A percentile compares a stretch with the other conserved stretches of the same genome.
These are phyloP conservation scores for Balansia obtecta DNA, from an alignment of 2,329 filamentous ascomycete species.

Conservation along the genomic window DNA sequence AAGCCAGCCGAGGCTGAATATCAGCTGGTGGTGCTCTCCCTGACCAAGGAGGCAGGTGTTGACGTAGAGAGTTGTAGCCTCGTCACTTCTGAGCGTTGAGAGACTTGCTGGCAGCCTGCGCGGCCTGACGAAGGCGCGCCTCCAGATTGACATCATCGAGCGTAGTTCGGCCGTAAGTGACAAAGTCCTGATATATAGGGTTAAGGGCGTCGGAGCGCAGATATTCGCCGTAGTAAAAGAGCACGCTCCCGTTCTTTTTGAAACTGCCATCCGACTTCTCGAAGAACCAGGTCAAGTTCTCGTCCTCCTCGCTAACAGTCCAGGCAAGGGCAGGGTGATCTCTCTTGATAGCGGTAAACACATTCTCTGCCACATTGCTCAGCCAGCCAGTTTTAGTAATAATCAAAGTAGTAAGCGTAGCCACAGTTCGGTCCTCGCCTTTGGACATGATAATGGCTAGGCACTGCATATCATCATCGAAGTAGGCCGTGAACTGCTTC, in stretches of 20 bases:
- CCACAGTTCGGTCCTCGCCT: conserved; percentile 50
- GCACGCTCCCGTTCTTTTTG: conserved; percentile 71
- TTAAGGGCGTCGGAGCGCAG: conserved; percentile 61
- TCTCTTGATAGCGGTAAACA: conserved; percentile 87
- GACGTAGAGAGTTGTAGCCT: too few relatives aligned
- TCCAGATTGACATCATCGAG: conserved; percentile 83
- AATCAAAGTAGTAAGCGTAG: conserved; percentile 79
- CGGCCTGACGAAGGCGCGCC: conserved; percentile 68
- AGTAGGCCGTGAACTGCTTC: conserved; percentile 83
- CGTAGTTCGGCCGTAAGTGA: conserved; percentile 71
- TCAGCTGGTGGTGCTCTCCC: too few relatives aligned
- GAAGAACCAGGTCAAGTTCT: conserved; percentile 97
- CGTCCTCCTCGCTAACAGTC: conserved; percentile 93
- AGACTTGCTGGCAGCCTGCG: conserved; percentile 51
- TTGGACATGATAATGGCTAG: conserved; percentile 79
- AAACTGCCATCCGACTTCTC: conserved; percentile 93
- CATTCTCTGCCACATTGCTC: conserved; percentile 88
- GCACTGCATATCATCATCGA: conserved; percentile 86
- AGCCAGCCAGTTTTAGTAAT: conserved; percentile 94
- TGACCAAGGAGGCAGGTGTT: too few relatives aligned
- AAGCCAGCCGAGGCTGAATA: too few relatives aligned
- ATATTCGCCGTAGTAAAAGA: conserved; percentile 76
- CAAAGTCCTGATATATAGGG: conserved; percentile 75
- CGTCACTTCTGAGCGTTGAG: conserved; percentile 10
- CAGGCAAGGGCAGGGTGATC: conserved; percentile 84